Evolutionary conservation across 2,329 filamentous ascomycete species (phyloP).

Genomic region (Leptographium procerum): DNA sequence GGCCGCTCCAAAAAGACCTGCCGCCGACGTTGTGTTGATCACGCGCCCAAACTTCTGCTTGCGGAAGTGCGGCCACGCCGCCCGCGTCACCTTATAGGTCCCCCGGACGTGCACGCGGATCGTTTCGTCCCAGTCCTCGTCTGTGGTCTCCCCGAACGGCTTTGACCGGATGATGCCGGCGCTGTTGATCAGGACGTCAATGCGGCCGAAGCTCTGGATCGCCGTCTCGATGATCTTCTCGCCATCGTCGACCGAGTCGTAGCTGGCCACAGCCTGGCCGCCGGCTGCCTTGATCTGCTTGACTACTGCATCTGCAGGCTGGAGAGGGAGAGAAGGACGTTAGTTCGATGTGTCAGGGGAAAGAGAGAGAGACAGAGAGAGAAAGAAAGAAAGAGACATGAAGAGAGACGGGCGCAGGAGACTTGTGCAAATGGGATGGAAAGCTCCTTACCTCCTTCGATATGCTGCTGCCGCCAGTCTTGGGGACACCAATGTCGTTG

Average conservation of each 20-base stretch:
- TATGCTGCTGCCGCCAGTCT: constrained; percentile 1
- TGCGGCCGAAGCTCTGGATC: constrained; percentile 68
- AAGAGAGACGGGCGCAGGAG: too few relatives aligned
- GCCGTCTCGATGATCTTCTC: constrained; percentile 89
- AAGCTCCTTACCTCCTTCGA: constrained; percentile 6
- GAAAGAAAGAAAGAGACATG: too few relatives aligned
- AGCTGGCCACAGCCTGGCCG: constrained; percentile 95
- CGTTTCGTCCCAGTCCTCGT: constrained; percentile 92
- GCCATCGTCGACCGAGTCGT: constrained; percentile 86
- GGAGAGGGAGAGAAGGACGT: too few relatives aligned
- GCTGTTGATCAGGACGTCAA: constrained; percentile 96
- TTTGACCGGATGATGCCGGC: constrained; percentile 90
- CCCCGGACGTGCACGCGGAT: constrained; percentile 87
- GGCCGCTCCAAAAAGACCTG: constrained; percentile 90
- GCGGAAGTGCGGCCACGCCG: constrained; percentile 94
- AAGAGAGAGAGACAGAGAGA: too few relatives aligned
- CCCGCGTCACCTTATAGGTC: constrained; percentile 88
- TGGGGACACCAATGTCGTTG: constrained; percentile 85
- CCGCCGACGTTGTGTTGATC: constrained; percentile 95
- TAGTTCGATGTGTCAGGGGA: too few relatives aligned
- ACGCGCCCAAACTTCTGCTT: constrained; percentile 97
- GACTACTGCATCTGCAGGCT: constrained; percentile 77
- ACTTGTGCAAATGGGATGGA: too few relatives aligned
- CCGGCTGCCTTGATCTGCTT: constrained; percentile 75
- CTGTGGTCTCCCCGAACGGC: constrained; percentile 98